Percentiles rank a stretch among this genome's conserved stretches.
phyloP scores from a whole-genome alignment of 768 basidiomycete species.

The Austroboletus eburneus region DNA sequence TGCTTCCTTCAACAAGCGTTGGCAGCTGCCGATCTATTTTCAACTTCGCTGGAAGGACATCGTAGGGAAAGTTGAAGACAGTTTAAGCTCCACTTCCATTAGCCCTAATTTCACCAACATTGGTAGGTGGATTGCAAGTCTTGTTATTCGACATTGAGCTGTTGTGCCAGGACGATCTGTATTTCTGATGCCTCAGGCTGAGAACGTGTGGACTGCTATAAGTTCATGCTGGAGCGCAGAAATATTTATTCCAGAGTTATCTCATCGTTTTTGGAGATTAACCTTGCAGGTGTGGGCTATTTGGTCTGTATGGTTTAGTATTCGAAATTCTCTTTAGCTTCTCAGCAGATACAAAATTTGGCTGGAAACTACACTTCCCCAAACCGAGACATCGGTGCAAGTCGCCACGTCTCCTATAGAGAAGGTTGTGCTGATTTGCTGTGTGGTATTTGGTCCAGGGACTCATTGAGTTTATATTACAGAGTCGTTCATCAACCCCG shows the following conservation, averaged over 20 bases:
- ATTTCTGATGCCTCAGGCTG: slow-evolving; percentile 61
- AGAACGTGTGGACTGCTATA: slow-evolving; percentile 68
- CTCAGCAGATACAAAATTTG: slow-evolving; percentile 75
- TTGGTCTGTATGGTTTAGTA: neutral
- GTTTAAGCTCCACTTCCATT: slow-evolving; percentile 42
- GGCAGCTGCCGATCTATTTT: slow-evolving; percentile 97
- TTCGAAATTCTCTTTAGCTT: slow-evolving; percentile 45
- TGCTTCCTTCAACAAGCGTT: slow-evolving; percentile 70
- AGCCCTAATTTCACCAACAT: slow-evolving; percentile 34
- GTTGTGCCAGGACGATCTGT: slow-evolving; percentile 24
- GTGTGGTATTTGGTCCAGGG: slow-evolving; percentile 1
- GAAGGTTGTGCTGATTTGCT: slow-evolving; percentile 30
- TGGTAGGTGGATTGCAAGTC: slow-evolving; percentile 33
- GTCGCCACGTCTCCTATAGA: slow-evolving; percentile 32
- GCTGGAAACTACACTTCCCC: slow-evolving; percentile 57
- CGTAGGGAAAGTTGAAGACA: slow-evolving; percentile 69
- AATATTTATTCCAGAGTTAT: slow-evolving; percentile 78
- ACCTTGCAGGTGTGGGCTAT: slow-evolving; percentile 68
- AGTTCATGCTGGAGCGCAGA: slow-evolving; percentile 83
- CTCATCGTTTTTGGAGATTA: slow-evolving; percentile 85
- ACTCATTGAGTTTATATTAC: slow-evolving; percentile 14
- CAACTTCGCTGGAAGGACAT: slow-evolving; percentile 98
- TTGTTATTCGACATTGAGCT: neutral
- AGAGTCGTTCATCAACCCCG: slow-evolving; percentile 53
- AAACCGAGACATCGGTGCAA: slow-evolving; percentile 38